Evolutionary conservation across 495 filamentous ascomycete genomes (phyloP).

Genomic region (Penicillium diatomitis): DNA sequence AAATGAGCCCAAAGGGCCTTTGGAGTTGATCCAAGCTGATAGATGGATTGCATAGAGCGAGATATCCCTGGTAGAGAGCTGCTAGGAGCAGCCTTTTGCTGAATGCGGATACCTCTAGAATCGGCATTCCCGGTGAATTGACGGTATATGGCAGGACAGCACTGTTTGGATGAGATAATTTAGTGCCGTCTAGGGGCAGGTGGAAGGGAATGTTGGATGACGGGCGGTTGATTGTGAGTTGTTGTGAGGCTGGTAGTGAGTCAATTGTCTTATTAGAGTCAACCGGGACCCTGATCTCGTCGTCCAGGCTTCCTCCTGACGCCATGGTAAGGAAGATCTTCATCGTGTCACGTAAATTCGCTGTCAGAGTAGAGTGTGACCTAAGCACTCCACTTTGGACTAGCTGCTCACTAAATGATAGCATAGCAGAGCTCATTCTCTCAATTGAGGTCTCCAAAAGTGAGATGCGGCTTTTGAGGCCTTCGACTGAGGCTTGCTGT

Average conservation of each 20-base stretch:
- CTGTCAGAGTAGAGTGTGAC: slow-evolving; percentile 22
- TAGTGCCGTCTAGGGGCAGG: not conserved
- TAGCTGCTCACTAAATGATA: slow-evolving; percentile 55
- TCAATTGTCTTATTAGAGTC: not conserved
- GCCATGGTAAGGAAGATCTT: slow-evolving; percentile 18
- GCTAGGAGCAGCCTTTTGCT: slow-evolving; percentile 58
- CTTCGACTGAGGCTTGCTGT: slow-evolving; percentile 73
- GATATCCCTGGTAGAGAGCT: slow-evolving; percentile 49
- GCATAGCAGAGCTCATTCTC: slow-evolving; percentile 65
- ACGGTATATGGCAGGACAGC: not conserved
- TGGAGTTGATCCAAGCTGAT: slow-evolving; percentile 40
- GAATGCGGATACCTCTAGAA: slow-evolving; percentile 41
- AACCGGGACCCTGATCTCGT: not conserved
- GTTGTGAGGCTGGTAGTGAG: not conserved
- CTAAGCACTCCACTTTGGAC: slow-evolving; percentile 39
- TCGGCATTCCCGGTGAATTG: slow-evolving; percentile 30
- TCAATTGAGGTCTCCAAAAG: slow-evolving; percentile 57
- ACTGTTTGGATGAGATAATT: not conserved
- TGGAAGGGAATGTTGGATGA: not conserved
- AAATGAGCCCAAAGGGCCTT: slow-evolving; percentile 57
- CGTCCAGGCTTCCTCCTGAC: slow-evolving; percentile 8
- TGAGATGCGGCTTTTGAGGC: slow-evolving; percentile 57
- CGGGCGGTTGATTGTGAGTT: not conserved
- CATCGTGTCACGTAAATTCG: slow-evolving; percentile 28
- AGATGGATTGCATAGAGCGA: slow-evolving; percentile 44